These are phyloP conservation scores for Candida golubevii DNA, from an alignment of 805 yeast species.

Conservation along the genomic window DNA sequence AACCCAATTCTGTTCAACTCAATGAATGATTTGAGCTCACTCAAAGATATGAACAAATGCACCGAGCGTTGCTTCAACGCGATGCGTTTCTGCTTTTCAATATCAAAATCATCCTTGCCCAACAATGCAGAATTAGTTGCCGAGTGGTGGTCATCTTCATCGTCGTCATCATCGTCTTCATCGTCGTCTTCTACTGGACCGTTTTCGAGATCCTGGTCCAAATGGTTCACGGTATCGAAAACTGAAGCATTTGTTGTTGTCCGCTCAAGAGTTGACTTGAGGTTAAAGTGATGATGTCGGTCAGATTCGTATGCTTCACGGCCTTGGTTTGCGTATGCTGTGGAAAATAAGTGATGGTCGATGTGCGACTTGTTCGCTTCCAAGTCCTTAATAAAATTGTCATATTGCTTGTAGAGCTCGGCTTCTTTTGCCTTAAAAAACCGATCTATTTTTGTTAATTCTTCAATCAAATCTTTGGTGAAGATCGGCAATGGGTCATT, in stretches of 20 bases:
- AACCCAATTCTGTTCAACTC: slow-evolving; percentile 88
- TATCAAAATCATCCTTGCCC: slow-evolving; percentile 24
- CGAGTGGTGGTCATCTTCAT: slow-evolving; percentile 16
- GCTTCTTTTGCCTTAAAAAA: slow-evolving; percentile 48
- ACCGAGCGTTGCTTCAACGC: slow-evolving; percentile 65
- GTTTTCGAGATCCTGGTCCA: slow-evolving; percentile 27
- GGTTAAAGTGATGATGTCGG: slow-evolving; percentile 20
- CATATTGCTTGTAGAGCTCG: slow-evolving; percentile 43
- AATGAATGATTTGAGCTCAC: slow-evolving; percentile 78
- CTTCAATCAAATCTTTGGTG: slow-evolving; percentile 42
- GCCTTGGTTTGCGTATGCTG: slow-evolving; percentile 18
- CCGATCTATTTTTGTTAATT: slow-evolving; percentile 47
- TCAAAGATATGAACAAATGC: slow-evolving; percentile 64
- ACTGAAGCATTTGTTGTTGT: slow-evolving; percentile 24
- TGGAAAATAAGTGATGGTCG: slow-evolving; percentile 25
- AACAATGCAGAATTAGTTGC: slow-evolving; percentile 22
- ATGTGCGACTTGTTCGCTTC: slow-evolving; percentile 26
- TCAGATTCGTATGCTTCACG: slow-evolving; percentile 7
- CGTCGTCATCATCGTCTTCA: slow-evolving; percentile 28
- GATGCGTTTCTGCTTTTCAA: slow-evolving; percentile 40
- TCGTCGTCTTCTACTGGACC: slow-evolving; percentile 29
- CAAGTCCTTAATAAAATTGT: slow-evolving; percentile 45
- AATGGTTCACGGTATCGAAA: slow-evolving; percentile 25
- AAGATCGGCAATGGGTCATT: slow-evolving; percentile 40
- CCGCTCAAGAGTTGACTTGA: slow-evolving; percentile 19